These are phyloP conservation scores for Rutstroemia sp. DNA, from an alignment of 2,329 filamentous ascomycete species.

Conservation along the genomic window DNA sequence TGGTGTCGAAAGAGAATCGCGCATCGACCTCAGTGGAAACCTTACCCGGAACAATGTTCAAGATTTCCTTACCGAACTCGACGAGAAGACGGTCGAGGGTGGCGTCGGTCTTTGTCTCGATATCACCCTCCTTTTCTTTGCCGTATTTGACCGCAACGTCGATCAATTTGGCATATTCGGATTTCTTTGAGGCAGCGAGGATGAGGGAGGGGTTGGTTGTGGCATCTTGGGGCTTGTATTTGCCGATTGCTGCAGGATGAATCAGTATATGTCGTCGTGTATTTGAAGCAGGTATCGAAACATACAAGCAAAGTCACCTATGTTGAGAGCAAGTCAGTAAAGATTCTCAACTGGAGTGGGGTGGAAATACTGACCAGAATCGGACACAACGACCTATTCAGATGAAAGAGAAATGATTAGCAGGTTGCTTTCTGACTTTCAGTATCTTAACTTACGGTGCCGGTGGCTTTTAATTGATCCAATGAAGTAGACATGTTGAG, in stretches of 20 bases:
- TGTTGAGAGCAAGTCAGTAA: conserved; percentile 17
- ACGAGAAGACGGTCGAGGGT: conserved; percentile 92
- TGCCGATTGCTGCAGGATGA: conserved; percentile 68
- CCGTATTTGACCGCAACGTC: conserved; percentile 78
- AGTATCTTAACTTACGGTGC: conserved; percentile 66
- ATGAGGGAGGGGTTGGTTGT: conserved; percentile 99
- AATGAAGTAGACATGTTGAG: conserved; percentile 73
- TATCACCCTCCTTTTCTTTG: conserved; percentile 62
- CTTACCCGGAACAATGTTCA: conserved; percentile 94
- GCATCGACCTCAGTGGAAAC: conserved; percentile 99
- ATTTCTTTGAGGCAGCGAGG: conserved; percentile 95
- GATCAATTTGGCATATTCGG: conserved; percentile 89
- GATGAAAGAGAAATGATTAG: conserved; percentile 3
- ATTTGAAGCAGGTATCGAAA: conserved; percentile 25
- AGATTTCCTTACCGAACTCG: conserved; percentile 96
- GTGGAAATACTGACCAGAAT: conserved; percentile 64
- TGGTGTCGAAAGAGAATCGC: conserved; percentile 87
- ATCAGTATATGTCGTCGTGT: conserved; percentile 8
- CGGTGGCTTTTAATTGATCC: conserved; percentile 92
- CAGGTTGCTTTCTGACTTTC: neutral
- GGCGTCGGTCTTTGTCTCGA: conserved; percentile 80
- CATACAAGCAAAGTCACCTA: conserved; percentile 73
- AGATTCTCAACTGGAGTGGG: neutral
- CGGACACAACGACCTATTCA: conserved; percentile 80
- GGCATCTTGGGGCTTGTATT: conserved; percentile 99